Conservation (phyloP, 2,329 filamentous ascomycete genomes). For the Zymoseptoria ardabiliae region DNA sequence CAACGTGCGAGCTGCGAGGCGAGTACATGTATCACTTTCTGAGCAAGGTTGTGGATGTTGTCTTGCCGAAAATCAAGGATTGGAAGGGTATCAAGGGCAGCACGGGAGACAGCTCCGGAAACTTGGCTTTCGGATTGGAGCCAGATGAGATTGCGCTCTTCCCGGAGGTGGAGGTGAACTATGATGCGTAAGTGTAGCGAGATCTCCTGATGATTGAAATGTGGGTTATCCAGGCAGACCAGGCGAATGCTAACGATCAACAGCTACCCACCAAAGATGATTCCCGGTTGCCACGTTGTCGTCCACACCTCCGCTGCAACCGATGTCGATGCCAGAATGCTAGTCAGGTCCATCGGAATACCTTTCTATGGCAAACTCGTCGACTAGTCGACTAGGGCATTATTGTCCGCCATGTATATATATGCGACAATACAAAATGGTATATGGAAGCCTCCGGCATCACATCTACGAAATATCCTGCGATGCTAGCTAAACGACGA, state of each 20-base stretch:
- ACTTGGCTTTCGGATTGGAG: conserved; percentile 74
- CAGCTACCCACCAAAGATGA: conserved; percentile 63
- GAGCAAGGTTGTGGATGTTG: conserved; percentile 80
- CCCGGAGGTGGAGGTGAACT: conserved; percentile 91
- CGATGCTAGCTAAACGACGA: neutral
- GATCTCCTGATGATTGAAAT: neutral
- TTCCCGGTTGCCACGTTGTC: conserved; percentile 76
- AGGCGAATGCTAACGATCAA: conserved; percentile 23
- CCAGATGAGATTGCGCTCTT: conserved; percentile 73
- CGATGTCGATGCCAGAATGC: conserved; percentile 73
- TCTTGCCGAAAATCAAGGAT: conserved; percentile 93
- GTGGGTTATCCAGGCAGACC: neutral
- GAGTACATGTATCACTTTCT: conserved; percentile 85
- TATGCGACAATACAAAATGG: neutral
- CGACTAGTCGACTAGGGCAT: conserved; percentile 44
- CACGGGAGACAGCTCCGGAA: conserved; percentile 81
- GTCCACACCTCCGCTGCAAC: conserved; percentile 78
- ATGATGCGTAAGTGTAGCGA: conserved; percentile 66
- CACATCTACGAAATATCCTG: neutral
- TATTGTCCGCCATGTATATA: neutral
- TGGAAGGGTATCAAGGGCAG: conserved; percentile 72
- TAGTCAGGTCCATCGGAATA: conserved; percentile 64
- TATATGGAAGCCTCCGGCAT: neutral
- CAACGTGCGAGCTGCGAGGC: conserved; percentile 69
- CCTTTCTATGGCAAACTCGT: conserved; percentile 74